Evolutionary conservation across 1,139 yeast species (phyloP), one percentile per base, ranked within the genome.

Genomic region (Kodamaea sp.): DNA sequence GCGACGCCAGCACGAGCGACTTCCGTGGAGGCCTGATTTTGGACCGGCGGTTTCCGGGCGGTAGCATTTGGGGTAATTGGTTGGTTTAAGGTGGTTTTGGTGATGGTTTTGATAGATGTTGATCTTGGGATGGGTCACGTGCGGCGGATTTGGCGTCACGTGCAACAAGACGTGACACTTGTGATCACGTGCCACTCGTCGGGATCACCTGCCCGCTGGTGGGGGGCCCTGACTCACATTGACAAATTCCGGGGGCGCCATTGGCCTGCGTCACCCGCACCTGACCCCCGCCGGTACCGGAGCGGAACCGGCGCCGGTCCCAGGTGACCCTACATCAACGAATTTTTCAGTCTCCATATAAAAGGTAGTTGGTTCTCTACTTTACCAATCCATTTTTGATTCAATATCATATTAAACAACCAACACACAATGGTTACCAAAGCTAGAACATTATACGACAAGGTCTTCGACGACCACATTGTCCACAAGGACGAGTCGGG

Each of bases 391-490:
- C n/a, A n/a, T n/a, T n/a, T n/a, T n/a, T n/a, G n/a, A n/a, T n/a
- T n/a, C n/a, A n/a, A n/a, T n/a, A n/a, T n/a, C 26, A 9, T 18
- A 19, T 23, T 18, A 15, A 35, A 22, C 24, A 26, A 9, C 23
- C 29, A 7, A 16, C 21, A 26, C 30, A 37, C 16, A 14, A 43
- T 43, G 48, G 35, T 38, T 24, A 10, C 41, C 12, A 19, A 31
- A 29, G 38, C 87, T 35, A 75, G 68, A 57, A 90, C 97, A 29
- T 77, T 92, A 46, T 92, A 92, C 64, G 98, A 92, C 67, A 92
- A 92, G 74, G 96, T 92, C 55, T 92, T 89, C 59, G 86, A 83
- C 46, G 97, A 86, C 74, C 97, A 92, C 59, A 69, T 90, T 37
- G 97, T 92, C 49, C 92, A 89, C 64, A 70, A 78, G 56, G 96